Evolutionary conservation across 2,329 filamentous ascomycete genomes (phyloP).

Genomic region (Aspergillus tubingensis): DNA sequence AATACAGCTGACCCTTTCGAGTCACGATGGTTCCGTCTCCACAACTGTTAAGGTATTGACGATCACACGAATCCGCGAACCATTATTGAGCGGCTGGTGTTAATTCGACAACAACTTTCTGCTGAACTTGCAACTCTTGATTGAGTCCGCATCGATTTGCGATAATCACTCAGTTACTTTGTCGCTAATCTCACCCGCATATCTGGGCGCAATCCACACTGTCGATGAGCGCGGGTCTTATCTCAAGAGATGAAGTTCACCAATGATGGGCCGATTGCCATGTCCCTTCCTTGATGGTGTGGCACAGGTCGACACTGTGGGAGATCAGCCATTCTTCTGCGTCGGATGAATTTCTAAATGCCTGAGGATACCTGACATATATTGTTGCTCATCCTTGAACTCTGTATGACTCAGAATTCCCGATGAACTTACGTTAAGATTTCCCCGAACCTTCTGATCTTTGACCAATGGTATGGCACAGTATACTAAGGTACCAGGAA

Average conservation of each 20-base stretch:
- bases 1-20: no score
- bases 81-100: no score
- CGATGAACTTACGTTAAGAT: not conserved
- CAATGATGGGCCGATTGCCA: not conserved
- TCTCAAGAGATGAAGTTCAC: not conserved
- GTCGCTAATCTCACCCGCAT: not conserved
- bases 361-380: not conserved
- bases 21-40: no score
- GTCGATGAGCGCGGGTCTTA: not conserved
- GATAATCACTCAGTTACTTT: not conserved
- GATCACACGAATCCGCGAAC: no score
- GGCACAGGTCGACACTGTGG: not conserved
- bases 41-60: no score
- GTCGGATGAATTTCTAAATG: not conserved
- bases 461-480: not conserved
- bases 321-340: not conserved
- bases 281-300: not conserved
- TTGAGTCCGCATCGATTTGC: not conserved
- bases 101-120: not conserved
- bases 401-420: not conserved
- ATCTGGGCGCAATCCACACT: not conserved
- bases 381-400: not conserved
- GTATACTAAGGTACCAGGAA: not conserved
- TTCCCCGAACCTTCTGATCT: not conserved
- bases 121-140: not conserved